Percentiles rank a stretch among this genome's conserved stretches.
These are phyloP conservation scores for Fusarium luffae DNA, from an alignment of 2,329 filamentous ascomycete genomes.

Conservation along the genomic window DNA sequence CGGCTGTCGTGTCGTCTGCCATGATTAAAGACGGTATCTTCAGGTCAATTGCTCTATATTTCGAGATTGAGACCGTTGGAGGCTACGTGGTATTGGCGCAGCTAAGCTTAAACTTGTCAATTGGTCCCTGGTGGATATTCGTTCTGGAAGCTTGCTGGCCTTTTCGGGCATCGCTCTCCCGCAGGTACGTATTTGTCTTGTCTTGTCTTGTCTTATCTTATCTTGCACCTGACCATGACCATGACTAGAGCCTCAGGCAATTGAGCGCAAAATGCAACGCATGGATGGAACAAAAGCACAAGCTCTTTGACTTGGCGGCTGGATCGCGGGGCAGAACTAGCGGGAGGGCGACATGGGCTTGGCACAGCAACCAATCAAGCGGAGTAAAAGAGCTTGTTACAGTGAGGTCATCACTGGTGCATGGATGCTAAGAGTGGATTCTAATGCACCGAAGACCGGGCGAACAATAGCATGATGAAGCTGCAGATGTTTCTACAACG, in stretches of 20 bases:
- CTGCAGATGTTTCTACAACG: not conserved
- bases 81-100: slow-evolving; percentile 12
- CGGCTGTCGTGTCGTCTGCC: slow-evolving; percentile 24
- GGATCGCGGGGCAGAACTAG: slow-evolving; percentile 22
- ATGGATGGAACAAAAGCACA: not conserved
- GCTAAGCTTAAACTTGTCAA: slow-evolving; percentile 11
- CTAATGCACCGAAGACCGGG: not conserved
- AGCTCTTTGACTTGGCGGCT: slow-evolving; percentile 28
- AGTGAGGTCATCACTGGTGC: slow-evolving; percentile 43
- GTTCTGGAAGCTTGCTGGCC: slow-evolving; percentile 47
- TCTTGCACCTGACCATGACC: slow-evolving; percentile 15
- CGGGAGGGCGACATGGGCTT: not conserved
- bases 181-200: slow-evolving; percentile 32
- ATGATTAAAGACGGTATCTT: not conserved
- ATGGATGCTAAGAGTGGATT: slow-evolving; percentile 25
- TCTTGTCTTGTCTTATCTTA: not conserved
- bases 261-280: not conserved
- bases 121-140: slow-evolving; percentile 14
- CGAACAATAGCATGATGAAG: slow-evolving; percentile 5
- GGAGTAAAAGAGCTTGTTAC: slow-evolving; percentile 15
- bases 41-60: not conserved
- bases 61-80: slow-evolving; percentile 8
- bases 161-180: slow-evolving; percentile 41
- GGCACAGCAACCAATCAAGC: slow-evolving; percentile 34
- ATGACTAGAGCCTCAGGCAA: not conserved